A percentile compares a stretch with the other conserved stretches of the same genome.
These are phyloP conservation scores for Yamadazyma jaroonii DNA, from an alignment of 1,139 yeast species.

Conservation along the genomic window DNA sequence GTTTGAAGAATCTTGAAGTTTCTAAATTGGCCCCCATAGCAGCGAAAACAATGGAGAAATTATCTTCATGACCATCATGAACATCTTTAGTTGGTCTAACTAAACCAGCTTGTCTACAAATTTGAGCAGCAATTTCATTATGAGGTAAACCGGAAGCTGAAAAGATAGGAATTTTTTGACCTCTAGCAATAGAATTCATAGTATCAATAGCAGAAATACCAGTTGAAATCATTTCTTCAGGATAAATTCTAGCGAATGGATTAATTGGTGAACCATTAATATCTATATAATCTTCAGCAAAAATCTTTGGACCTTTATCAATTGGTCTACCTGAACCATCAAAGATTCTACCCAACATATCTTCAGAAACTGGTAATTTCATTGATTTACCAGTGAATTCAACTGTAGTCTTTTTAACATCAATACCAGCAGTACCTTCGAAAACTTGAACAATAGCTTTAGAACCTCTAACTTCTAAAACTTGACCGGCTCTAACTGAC, in stretches of 20 bases:
- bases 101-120: slow-evolving; percentile 98
- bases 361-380: slow-evolving; percentile 94
- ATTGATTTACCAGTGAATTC: slow-evolving; percentile 95
- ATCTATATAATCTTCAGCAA: slow-evolving; percentile 97
- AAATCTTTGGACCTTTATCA: slow-evolving; percentile 96
- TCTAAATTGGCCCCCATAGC: slow-evolving; percentile 65
- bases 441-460: slow-evolving; percentile 98
- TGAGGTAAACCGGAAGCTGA: slow-evolving; percentile 99
- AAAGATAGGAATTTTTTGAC: slow-evolving; percentile 98
- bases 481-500: slow-evolving; percentile 92
- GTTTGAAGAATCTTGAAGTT: slow-evolving; percentile 66
- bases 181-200: slow-evolving; percentile 99
- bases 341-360: slow-evolving; percentile 94
- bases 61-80: slow-evolving; percentile 99
- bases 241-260: slow-evolving; percentile 97
- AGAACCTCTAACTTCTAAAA: slow-evolving; percentile 93
- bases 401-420: slow-evolving; percentile 94
- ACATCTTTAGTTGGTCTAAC: slow-evolving; percentile 99
- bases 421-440: slow-evolving; percentile 97
- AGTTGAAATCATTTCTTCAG: slow-evolving; percentile 99
- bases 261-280: slow-evolving; percentile 98
- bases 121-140: slow-evolving; percentile 99
- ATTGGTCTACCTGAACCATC: slow-evolving; percentile 99
- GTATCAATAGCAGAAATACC: slow-evolving; percentile 98
- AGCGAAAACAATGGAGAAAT: slow-evolving; percentile 97